phyloP scores from a whole-genome alignment of 768 basidiomycete species.

The Mycena vitilis region DNA sequence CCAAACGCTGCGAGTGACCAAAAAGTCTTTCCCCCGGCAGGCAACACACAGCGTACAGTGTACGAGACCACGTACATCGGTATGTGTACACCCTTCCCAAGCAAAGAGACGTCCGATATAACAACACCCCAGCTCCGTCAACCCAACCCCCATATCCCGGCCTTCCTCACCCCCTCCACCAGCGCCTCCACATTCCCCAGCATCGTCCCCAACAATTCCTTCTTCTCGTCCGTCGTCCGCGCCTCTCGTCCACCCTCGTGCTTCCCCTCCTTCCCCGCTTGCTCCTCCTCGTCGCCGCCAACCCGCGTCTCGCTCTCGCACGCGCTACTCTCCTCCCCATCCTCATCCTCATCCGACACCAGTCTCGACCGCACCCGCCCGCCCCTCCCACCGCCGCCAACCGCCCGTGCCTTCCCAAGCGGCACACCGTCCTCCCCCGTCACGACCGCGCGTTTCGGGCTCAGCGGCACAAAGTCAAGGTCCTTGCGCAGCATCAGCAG shows the following conservation, averaged over 20 bases:
- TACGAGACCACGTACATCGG: no score
- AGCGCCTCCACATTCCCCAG: conserved; percentile 92
- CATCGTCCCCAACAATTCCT: conserved; percentile 81
- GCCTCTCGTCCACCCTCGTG: conserved; percentile 31
- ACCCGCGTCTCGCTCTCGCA: conserved; percentile 10
- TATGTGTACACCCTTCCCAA: neutral
- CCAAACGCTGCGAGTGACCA: no score
- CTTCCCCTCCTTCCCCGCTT: conserved; percentile 38
- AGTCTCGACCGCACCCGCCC: conserved; percentile 29
- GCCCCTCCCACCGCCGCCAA: neutral
- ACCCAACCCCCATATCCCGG: conserved; percentile 87
- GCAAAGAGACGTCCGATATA: neutral
- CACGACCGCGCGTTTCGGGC: conserved; percentile 65
- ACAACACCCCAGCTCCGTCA: conserved; percentile 32
- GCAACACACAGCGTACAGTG: no score
- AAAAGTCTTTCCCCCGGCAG: no score
- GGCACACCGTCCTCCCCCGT: conserved; percentile 22
- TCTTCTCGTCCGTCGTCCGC: conserved; percentile 85
- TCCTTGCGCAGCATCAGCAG: conserved; percentile 78
- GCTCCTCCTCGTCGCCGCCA: conserved; percentile 25
- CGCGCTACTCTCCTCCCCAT: conserved; percentile 11
- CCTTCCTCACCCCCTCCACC: conserved; percentile 87
- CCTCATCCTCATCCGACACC: conserved; percentile 12
- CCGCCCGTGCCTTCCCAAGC: conserved; percentile 20
- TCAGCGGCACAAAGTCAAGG: conserved; percentile 78